Base-by-base conservation (phyloP, 1,139 yeast genomes). In the Arxiozyma slooffiae region DNA sequence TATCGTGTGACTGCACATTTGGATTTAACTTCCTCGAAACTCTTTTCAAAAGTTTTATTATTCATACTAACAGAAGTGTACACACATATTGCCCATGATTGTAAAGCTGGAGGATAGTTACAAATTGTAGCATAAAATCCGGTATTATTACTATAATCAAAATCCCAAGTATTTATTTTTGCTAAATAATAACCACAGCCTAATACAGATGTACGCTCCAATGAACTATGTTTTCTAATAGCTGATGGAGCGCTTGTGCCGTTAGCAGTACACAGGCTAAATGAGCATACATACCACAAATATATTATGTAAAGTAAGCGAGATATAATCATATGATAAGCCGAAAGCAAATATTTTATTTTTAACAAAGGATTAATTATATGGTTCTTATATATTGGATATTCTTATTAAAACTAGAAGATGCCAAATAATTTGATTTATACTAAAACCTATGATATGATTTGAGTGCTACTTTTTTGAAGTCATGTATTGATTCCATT, bases 31-130 rank as follows among this genome's bases (percentile, higher is more conserved):
- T 49, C 46, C 16, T 21, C 43, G 14, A 57, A 48, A 41, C 59
- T 56, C 17, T 50, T 54, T 16, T 49, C 53, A 46, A 57, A 58
- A 1, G 46, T 37, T 16, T 20, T 17, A 11, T 48, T 40, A 9
- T 45, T 38, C 16, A 45, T 14, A 6, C 30, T 26, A 2, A 26
- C 40, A 41, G 57, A 50, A 34, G 56, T 58, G 38, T 50, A 46
- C 2, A 59, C 53, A 41, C 63, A 60, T 6, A 50, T 38, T 3
- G 57, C 37, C 59, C 58, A 55, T 9, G 61, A 55, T 26, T 53
- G 57, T n/a, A 59, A 53, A 7, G 63, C 62, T 1, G 61, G 61
- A 30, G 48, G 52, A 46, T 56, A 60, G 16, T 39, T 52, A 41
- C 63, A 60, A 6, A 57, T 23, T 8, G 57, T 44, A 11, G 43